These are phyloP conservation scores for Vaccinium corymbosum DNA, from an alignment of 148 eudicot species.

Conservation along the genomic window DNA sequence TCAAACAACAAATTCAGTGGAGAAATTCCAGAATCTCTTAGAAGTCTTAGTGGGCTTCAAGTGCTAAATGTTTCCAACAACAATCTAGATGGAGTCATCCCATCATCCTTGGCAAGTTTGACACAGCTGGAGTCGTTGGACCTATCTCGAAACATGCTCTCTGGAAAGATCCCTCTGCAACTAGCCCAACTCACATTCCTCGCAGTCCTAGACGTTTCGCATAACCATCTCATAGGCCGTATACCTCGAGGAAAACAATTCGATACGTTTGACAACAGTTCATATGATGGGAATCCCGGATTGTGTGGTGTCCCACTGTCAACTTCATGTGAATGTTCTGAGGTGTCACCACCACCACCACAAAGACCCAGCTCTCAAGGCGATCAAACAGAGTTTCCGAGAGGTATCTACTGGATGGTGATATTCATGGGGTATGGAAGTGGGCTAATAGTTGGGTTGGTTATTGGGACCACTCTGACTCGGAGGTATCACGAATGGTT, in stretches of 20 bases:
- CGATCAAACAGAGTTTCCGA: background rate
- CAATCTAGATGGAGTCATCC: conserved; percentile 23
- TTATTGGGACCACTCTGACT: conserved; percentile 18
- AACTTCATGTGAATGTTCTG: background rate
- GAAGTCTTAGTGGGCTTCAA: conserved; percentile 21
- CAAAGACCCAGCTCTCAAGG: background rate
- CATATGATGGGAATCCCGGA: conserved; percentile 29
- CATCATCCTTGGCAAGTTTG: conserved; percentile 26
- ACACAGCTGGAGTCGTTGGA: conserved; percentile 36
- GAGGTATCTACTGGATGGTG: conserved; percentile 27
- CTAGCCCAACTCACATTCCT: conserved; percentile 29
- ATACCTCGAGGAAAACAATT: conserved; percentile 18
- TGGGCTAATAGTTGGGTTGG: conserved; percentile 28
- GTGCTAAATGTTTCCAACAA: conserved; percentile 45
- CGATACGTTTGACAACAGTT: conserved; percentile 28
- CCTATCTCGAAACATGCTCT: conserved; percentile 36
- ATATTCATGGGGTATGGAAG: conserved; percentile 20
- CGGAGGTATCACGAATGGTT: conserved; percentile 7
- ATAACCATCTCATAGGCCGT: conserved; percentile 31
- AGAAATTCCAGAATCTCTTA: background rate
- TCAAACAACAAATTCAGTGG: conserved; percentile 15
- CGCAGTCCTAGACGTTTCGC: conserved; percentile 32
- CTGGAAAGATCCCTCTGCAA: conserved; percentile 35
- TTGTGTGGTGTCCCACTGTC: conserved; percentile 35
- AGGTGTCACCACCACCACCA: background rate